Base-by-base conservation (phyloP, 2,329 filamentous ascomycete genomes). In the Triangularia verruculosa region DNA sequence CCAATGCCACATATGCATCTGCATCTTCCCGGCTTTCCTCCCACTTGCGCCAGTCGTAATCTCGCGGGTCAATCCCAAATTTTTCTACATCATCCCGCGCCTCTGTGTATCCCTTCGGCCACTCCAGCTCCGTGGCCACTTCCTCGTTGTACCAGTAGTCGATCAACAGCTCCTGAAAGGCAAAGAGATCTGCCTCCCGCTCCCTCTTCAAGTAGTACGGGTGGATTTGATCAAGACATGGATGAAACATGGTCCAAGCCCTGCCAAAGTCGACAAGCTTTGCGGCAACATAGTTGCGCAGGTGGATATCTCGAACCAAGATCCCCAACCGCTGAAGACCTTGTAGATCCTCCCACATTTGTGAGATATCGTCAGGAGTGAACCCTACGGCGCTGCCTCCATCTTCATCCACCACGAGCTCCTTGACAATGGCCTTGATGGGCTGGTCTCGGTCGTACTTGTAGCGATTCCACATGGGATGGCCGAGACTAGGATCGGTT, bases 231-330 rank as follows among this genome's bases (percentile, higher is more conserved):
- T 58, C 52, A 9, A 62, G 39, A 5, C 25, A 43, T 11, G 63
- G 66, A 22, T 65, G 61, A 9, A 15, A 56, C 32, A 53, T 61
- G 6, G 66, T 62, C 61, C 54, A 63, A 3, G 64, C 57, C 9
- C 47, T 24, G 61, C 64, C 57, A 34, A 68, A 64, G 43, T 68
- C 64, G 20, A 66, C 32, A 20, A 68, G 55, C 22, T 66, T 66
- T 2, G 52, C 62, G 12, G 27, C 28, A 5, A 64, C 22, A 24
- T 66, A 62, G 25, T 67, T 67, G 27, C 9, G 11, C 0, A 57
- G 15, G 4, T 55, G 17, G 17, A 64, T 32, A 24, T 64, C 64
- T 17, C 60, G 51, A 2, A 66, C 60, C 11, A 64, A 12, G n/a
- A 68, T 66, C 1, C 64, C 64, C 25, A 66, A 52, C 28, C 13